Evolutionary conservation across 2,329 filamentous ascomycete species (phyloP), one percentile per base, ranked within the genome.

Genomic region (Basipetospora sp.): DNA sequence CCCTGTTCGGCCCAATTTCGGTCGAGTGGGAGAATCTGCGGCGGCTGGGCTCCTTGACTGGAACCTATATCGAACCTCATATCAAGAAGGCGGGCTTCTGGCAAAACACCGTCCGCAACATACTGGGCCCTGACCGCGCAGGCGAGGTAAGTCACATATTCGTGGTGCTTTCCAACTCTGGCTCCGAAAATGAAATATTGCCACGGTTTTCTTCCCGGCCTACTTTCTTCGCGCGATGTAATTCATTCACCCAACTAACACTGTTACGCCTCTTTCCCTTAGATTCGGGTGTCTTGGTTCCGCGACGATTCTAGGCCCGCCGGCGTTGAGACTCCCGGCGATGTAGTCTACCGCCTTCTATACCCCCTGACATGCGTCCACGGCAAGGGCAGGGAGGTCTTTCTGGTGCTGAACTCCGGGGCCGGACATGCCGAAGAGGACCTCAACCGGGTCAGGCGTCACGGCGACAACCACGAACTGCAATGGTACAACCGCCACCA

Each of bases 41-140:
- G 14, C 50, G 51, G 20, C 49, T 62, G 10, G 51, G 42, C 11
- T 46, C 43, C 10, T 48, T 60, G 17, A 62, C 59, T 6, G 51
- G 48, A 9, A 56, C 59, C 0, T 44, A 36, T 31, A 32, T 45
- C 9, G 16, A 15, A 9, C 31, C n/a, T n/a, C n/a, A n/a, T n/a
- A n/a, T n/a, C n/a, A n/a, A n/a, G n/a, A n/a, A n/a, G n/a, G n/a
- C n/a, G n/a, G n/a, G n/a, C n/a, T n/a, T n/a, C n/a, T n/a, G n/a
- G n/a, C n/a, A n/a, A n/a, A n/a, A n/a, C n/a, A n/a, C n/a, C n/a
- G n/a, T n/a, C n/a, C n/a, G n/a, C n/a, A n/a, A n/a, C n/a, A n/a
- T n/a, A n/a, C n/a, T n/a, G n/a, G n/a, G n/a, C n/a, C n/a, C n/a
- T n/a, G n/a, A n/a, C n/a, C n/a, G n/a, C n/a, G n/a, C n/a, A n/a